These are phyloP conservation scores for Apophysomyces sp. DNA, from an alignment of 371 early-diverging fungal genomes.

Conservation along the genomic window DNA sequence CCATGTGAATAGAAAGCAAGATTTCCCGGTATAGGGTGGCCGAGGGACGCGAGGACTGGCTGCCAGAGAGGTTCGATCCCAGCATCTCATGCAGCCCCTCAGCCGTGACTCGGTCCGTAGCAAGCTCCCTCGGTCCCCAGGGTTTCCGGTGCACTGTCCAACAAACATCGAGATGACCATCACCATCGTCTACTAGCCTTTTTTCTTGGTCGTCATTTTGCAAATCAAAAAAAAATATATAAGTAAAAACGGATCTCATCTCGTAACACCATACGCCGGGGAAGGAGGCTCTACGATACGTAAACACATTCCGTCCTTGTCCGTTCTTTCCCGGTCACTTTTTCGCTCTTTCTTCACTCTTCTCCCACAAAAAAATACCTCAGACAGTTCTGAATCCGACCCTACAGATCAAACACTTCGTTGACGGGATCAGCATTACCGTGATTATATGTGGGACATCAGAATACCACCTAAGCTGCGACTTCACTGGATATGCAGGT, in stretches of 20 bases:
- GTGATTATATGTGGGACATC: neutral
- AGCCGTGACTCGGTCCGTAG: too few relatives aligned
- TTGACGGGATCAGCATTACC: neutral
- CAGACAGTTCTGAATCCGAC: neutral
- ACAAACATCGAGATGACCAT: neutral
- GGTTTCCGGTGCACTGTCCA: neutral
- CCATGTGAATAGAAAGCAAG: too few relatives aligned
- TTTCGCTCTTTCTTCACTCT: neutral
- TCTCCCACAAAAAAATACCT: neutral
- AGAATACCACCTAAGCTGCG: slow-evolving; percentile 12
- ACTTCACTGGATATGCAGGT: slow-evolving; percentile 30
- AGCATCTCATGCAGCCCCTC: neutral
- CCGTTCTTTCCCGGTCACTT: too few relatives aligned
- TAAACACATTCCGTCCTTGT: too few relatives aligned
- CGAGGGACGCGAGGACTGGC: too few relatives aligned
- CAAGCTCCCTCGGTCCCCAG: neutral
- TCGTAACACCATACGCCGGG: too few relatives aligned
- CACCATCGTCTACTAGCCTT: neutral
- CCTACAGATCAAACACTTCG: neutral
- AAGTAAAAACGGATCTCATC: neutral
- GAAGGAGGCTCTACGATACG: too few relatives aligned
- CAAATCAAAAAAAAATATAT: too few relatives aligned
- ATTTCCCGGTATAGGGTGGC: too few relatives aligned
- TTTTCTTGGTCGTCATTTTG: neutral
- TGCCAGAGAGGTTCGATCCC: too few relatives aligned